Percentiles rank a stretch among this genome's conserved stretches.
phyloP scores from a whole-genome alignment of 73 alveolate species.

The Paramecium octaurelia region DNA sequence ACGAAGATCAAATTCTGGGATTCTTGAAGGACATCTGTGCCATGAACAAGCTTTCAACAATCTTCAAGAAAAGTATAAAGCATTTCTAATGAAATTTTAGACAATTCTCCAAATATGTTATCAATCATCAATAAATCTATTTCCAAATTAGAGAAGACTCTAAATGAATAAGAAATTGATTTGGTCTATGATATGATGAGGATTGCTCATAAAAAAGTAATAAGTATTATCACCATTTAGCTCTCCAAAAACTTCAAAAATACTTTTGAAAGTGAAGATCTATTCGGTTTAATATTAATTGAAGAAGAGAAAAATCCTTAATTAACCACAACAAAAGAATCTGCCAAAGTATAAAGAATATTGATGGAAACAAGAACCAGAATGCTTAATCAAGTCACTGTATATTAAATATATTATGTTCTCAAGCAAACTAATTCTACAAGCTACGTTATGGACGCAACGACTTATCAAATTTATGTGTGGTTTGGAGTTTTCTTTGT shows the following conservation, averaged over 20 bases:
- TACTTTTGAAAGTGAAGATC: conserved; percentile 4
- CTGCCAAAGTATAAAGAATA: conserved; percentile 29
- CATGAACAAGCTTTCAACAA: conserved; percentile 11
- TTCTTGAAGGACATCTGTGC: conserved; percentile 40
- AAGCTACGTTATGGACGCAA: background rate
- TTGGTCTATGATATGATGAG: conserved; percentile 48
- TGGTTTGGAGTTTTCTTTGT: conserved; percentile 50
- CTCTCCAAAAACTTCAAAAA: conserved; percentile 3
- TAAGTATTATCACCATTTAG: background rate
- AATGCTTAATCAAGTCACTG: conserved; percentile 25
- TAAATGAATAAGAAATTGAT: background rate
- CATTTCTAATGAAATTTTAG: background rate
- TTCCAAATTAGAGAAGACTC: conserved; percentile 9
- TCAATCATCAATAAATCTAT: conserved; percentile 35
- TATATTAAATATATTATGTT: background rate
- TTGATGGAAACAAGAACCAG: conserved; percentile 51
- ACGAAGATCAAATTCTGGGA: background rate
- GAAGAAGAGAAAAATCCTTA: conserved; percentile 20
- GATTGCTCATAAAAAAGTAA: conserved; percentile 44
- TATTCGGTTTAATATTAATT: conserved; percentile 5
- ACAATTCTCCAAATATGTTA: background rate
- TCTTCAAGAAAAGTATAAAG: background rate
- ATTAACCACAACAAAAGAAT: conserved; percentile 33
- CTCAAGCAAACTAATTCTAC: background rate
- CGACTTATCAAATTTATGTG: background rate